Evolutionary conservation across 768 basidiomycete genomes (phyloP).

Genomic region (Pisolithus orientalis): DNA sequence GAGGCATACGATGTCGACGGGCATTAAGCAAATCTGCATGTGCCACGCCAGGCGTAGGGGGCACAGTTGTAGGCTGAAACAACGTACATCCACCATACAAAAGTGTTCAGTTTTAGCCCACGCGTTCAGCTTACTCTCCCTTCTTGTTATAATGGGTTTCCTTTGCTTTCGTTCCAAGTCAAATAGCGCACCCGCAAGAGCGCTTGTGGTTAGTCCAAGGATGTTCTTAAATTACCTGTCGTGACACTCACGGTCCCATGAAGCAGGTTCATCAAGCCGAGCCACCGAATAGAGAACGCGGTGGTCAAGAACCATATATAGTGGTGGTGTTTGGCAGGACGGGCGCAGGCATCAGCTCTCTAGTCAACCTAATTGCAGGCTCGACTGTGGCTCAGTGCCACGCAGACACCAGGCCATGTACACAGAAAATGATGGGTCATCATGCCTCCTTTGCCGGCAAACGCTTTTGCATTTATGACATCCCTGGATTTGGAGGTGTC

Average conservation of each 20-base stretch:
- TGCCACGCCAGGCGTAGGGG: background rate
- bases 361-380: slow-evolving; percentile 26
- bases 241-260: no score
- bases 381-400: slow-evolving; percentile 14
- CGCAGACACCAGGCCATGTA: slow-evolving; percentile 13
- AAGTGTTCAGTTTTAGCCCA: background rate
- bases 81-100: background rate
- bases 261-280: no score
- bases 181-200: background rate
- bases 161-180: background rate
- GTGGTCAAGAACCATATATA: background rate
- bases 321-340: slow-evolving; percentile 21
- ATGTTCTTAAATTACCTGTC: background rate
- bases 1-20: background rate
- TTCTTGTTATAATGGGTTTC: background rate
- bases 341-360: slow-evolving; percentile 22
- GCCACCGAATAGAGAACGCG: background rate
- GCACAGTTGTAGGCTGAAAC: background rate
- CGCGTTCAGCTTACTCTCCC: no score
- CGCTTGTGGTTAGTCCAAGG: background rate
- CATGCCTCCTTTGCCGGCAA: slow-evolving; percentile 12
- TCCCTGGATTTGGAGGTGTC: slow-evolving; percentile 9
- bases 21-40: background rate
- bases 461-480: slow-evolving; percentile 16
- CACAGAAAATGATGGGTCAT: slow-evolving; percentile 10